Conservation (phyloP, 164 flowering plant species). For the Piper betle region DNA sequence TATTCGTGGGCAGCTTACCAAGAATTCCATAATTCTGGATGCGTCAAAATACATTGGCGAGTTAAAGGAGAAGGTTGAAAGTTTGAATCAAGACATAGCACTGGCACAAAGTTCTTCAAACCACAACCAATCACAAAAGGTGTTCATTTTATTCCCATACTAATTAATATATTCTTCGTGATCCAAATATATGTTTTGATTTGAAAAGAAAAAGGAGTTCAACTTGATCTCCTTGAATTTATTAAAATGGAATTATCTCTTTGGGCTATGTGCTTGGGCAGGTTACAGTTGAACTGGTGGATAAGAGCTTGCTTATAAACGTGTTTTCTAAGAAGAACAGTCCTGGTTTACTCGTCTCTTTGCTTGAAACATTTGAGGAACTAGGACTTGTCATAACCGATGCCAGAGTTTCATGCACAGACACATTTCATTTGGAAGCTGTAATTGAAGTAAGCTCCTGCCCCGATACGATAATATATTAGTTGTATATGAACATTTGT, state of each 20-base stretch:
- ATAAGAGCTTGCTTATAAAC: conserved; percentile 50
- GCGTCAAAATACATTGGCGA: conserved; percentile 77
- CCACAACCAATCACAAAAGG: conserved; percentile 25
- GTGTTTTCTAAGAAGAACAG: conserved; percentile 40
- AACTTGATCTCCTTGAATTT: not conserved
- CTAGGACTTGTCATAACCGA: conserved; percentile 62
- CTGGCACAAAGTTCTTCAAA: conserved; percentile 14
- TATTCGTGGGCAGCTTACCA: conserved; percentile 29
- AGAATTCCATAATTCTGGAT: conserved; percentile 62
- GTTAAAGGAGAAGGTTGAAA: conserved; percentile 67
- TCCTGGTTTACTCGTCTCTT: conserved; percentile 62
- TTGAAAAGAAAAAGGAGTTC: too few relatives aligned
- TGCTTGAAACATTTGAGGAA: conserved; percentile 66
- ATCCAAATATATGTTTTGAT: not conserved
- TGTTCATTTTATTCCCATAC: conserved; percentile 5
- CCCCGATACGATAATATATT: too few relatives aligned
- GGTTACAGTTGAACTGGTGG: conserved; percentile 57
- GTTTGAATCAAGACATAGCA: conserved; percentile 47
- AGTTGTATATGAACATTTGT: too few relatives aligned
- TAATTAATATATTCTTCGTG: not conserved
- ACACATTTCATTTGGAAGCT: conserved; percentile 56
- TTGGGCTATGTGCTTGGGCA: conserved; percentile 1
- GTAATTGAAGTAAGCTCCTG: conserved; percentile 42
- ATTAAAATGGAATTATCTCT: too few relatives aligned
- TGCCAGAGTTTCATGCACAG: conserved; percentile 66